These are phyloP conservation scores for Teratosphaeria zuluensis DNA, from an alignment of 2,329 filamentous ascomycete species.

Conservation along the genomic window DNA sequence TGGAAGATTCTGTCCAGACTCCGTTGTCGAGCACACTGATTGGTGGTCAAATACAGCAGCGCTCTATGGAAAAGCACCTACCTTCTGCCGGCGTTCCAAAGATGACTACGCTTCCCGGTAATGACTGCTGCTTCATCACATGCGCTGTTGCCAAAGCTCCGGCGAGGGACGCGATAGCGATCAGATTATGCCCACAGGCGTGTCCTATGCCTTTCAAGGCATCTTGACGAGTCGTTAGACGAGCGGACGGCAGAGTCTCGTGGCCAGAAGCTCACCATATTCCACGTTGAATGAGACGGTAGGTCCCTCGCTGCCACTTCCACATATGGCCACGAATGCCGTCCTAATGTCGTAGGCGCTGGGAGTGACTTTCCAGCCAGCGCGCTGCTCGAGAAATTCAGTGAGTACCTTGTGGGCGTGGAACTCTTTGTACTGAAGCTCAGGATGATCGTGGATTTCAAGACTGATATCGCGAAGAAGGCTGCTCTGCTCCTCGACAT, in stretches of 20 bases:
- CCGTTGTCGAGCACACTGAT: too few relatives aligned
- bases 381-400: conserved; percentile 34
- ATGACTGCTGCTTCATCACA: conserved; percentile 17
- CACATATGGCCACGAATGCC: conserved; percentile 44
- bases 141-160: conserved; percentile 30
- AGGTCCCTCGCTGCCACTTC: conserved; percentile 38
- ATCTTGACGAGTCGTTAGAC: conserved; percentile 18
- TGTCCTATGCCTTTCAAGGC: conserved; percentile 33
- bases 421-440: conserved; percentile 39
- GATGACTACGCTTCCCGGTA: conserved; percentile 29
- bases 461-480: conserved; percentile 39
- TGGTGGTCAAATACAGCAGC: too few relatives aligned
- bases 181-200: conserved; percentile 39
- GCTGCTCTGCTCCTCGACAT: conserved; percentile 32
- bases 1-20: too few relatives aligned
- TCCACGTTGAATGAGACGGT: conserved; percentile 21
- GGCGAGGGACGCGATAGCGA: conserved; percentile 30
- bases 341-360: conserved; percentile 45
- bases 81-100: conserved; percentile 39
- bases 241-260: not conserved
- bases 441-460: conserved; percentile 44
- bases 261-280: conserved; percentile 9
- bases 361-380: conserved; percentile 41
- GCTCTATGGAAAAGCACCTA: conserved; percentile 13
- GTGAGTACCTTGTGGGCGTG: conserved; percentile 44